phyloP scores from a whole-genome alignment of 495 filamentous ascomycete genomes.

The Cryomyces antarcticus region DNA sequence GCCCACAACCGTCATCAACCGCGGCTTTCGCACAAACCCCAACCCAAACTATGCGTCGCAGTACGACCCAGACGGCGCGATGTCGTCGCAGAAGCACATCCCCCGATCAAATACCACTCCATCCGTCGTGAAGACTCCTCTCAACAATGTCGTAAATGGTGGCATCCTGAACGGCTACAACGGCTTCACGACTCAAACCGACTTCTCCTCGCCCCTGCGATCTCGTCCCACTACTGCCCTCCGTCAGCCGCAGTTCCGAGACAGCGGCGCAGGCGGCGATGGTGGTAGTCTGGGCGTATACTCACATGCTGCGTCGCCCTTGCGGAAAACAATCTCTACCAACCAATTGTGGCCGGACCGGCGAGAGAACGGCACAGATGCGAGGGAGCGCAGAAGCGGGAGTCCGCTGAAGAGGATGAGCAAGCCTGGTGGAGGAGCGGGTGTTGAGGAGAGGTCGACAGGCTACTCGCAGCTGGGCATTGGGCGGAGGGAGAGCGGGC shows the following conservation, averaged over 20 bases:
- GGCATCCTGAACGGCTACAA: background rate
- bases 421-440: slow-evolving; percentile 1
- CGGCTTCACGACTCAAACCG: slow-evolving; percentile 12
- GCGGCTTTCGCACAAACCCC: slow-evolving; percentile 66
- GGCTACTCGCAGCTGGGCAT: no score
- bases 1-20: slow-evolving; percentile 56
- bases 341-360: background rate
- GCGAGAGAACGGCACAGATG: background rate
- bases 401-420: slow-evolving; percentile 12
- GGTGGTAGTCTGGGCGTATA: slow-evolving; percentile 69
- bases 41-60: slow-evolving; percentile 75
- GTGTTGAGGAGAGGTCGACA: no score
- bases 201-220: slow-evolving; percentile 32
- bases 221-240: slow-evolving; percentile 24
- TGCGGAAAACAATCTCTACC: slow-evolving; percentile 35
- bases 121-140: background rate
- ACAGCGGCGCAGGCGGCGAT: slow-evolving; percentile 26
- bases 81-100: slow-evolving; percentile 2
- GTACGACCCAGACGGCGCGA: slow-evolving; percentile 44
- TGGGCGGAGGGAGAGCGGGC: no score
- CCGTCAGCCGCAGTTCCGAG: slow-evolving; percentile 36
- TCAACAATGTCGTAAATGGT: background rate
- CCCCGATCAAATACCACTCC: slow-evolving; percentile 1
- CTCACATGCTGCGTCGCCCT: slow-evolving; percentile 59
- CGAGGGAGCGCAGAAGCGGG: background rate